Evolutionary conservation across 1,139 yeast species (phyloP).

Genomic region (Debaryomyces singareniensis): DNA sequence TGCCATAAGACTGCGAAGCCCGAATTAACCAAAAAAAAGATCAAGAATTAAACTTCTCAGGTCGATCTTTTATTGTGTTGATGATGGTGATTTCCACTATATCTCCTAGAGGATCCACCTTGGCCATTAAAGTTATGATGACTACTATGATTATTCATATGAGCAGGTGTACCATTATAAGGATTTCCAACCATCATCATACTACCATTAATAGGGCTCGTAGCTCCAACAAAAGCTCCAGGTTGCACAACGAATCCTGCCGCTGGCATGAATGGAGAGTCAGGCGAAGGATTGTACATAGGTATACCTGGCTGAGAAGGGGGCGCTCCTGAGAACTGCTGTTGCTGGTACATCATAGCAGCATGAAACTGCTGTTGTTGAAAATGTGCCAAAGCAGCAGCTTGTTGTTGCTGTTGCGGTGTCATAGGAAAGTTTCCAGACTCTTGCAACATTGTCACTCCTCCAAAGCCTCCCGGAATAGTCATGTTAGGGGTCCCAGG

Average conservation of each 20-base stretch:
- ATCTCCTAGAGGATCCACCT: conserved; percentile 7
- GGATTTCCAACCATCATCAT: conserved; percentile 14
- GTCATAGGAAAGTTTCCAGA: conserved; percentile 16
- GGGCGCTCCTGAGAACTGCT: conserved; percentile 23
- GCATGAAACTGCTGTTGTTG: conserved; percentile 34
- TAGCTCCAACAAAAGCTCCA: conserved; percentile 20
- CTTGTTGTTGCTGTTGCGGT: conserved; percentile 22
- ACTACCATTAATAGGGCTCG: conserved; percentile 26
- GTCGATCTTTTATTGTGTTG: conserved; percentile 5
- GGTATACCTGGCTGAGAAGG: conserved; percentile 32
- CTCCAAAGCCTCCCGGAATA: conserved; percentile 11
- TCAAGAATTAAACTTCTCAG: too few species aligned
- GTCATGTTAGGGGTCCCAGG: conserved; percentile 14
- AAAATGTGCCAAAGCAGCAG: conserved; percentile 19
- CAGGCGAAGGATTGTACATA: conserved; percentile 26
- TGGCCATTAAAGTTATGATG: conserved; percentile 7
- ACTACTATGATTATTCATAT: conserved; percentile 6
- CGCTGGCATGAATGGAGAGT: conserved; percentile 29
- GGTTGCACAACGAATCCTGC: conserved; percentile 34
- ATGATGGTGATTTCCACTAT: conserved; percentile 7
- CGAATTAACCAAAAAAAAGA: too few species aligned
- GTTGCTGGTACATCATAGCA: conserved; percentile 35
- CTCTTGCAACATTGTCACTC: conserved; percentile 9
- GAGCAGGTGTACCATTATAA: conserved; percentile 3
- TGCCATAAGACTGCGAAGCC: too few species aligned